Evolutionary conservation across 192 early-diverging fungal genomes (phyloP).

Genomic region (Mortierella alpina): DNA sequence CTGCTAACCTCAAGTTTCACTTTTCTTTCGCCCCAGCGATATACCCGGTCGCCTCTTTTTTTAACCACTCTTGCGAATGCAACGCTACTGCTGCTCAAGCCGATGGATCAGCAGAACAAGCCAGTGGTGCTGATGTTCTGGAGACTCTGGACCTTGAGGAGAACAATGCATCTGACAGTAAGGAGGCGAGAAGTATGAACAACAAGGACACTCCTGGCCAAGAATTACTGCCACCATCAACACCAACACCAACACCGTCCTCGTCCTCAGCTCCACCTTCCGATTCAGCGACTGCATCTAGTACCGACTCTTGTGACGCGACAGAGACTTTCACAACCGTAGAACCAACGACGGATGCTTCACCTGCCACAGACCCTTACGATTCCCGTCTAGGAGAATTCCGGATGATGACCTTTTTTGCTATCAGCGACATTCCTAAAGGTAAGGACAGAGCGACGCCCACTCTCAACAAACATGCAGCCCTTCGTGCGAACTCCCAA

Average conservation of each 20-base stretch:
- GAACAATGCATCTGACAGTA: background rate
- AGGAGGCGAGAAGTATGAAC: background rate
- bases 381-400: constrained; percentile 19
- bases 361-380: constrained; percentile 6
- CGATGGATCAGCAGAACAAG: constrained; percentile 24
- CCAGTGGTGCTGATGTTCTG: constrained; percentile 20
- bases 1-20: background rate
- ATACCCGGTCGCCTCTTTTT: constrained; percentile 70
- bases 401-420: constrained; percentile 50
- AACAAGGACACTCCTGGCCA: background rate
- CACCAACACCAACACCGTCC: background rate
- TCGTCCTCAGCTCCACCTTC: constrained; percentile 49
- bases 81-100: constrained; percentile 55
- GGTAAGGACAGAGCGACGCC: constrained; percentile 12
- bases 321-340: background rate
- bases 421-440: constrained; percentile 34
- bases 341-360: background rate
- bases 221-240: background rate
- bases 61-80: constrained; percentile 76
- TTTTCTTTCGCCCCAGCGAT: constrained; percentile 58
- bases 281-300: background rate
- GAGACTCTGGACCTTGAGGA: background rate
- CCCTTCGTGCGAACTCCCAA: background rate
- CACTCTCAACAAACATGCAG: background rate
- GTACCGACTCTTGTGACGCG: background rate